Evolutionary conservation across 2,329 filamentous ascomycete genomes (phyloP).

Genomic region (Trichoderma cornu-damae): DNA sequence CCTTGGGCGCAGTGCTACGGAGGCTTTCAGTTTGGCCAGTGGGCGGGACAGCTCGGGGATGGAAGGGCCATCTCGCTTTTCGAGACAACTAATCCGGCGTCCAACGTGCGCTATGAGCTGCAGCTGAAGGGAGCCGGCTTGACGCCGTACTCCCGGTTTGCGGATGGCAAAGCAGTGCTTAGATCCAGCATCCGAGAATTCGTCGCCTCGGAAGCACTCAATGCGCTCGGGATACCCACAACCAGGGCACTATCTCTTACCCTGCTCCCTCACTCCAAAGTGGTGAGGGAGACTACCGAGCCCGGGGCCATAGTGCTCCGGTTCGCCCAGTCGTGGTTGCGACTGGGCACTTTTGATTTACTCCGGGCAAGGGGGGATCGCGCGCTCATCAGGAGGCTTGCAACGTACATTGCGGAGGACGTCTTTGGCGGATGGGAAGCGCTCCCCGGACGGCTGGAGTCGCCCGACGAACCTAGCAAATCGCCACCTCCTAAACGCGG

Average conservation of each 20-base stretch:
- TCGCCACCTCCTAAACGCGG: conserved; percentile 45
- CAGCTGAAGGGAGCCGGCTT: conserved; percentile 91
- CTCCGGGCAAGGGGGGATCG: conserved; percentile 76
- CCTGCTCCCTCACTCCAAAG: conserved; percentile 64
- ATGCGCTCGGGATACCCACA: conserved; percentile 78
- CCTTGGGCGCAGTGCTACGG: conserved; percentile 99
- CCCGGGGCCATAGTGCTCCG: conserved; percentile 88
- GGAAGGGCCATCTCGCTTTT: conserved; percentile 92
- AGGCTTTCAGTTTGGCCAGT: conserved; percentile 73
- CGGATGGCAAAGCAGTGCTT: conserved; percentile 90
- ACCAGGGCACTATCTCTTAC: conserved; percentile 83
- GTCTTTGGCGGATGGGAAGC: conserved; percentile 83
- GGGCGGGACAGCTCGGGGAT: conserved; percentile 94
- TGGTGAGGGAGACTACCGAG: conserved; percentile 74
- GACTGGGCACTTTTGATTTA: conserved; percentile 96
- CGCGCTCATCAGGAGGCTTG: conserved; percentile 63
- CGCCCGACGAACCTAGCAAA: conserved; percentile 44
- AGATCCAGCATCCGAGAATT: conserved; percentile 92
- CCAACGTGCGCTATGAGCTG: conserved; percentile 74
- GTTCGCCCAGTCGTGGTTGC: conserved; percentile 86
- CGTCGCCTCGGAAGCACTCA: conserved; percentile 80
- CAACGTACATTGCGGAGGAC: conserved; percentile 80
- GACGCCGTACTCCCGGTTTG: conserved; percentile 94
- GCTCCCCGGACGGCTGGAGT: conserved; percentile 58
- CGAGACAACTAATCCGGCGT: conserved; percentile 71